Base-by-base conservation (phyloP, 192 early-diverging fungal genomes). In the Backusella tuberculispora region DNA sequence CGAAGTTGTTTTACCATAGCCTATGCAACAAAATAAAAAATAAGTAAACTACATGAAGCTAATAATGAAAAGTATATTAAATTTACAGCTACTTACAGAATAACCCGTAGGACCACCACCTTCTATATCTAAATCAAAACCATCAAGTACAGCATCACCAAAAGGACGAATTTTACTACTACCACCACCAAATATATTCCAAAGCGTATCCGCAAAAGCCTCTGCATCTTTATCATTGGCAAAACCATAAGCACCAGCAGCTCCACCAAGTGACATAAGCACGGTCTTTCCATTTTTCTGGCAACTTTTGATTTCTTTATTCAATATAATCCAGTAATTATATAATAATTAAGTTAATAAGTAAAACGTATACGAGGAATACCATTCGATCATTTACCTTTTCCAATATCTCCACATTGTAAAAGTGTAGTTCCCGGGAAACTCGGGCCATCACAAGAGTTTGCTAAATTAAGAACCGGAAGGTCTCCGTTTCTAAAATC, bases 111-210 rank as follows among this genome's bases (percentile, higher is more conserved):
- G 47, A 4, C 81, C 77, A 0, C 92, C 90, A 47, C 88, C 93
- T 77, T 94, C 93, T 66, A 94, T 91, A 72, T 92, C 91, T 66
- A 87, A 73, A 68, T 79, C 77, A 45, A 84, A 79, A 0, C 83
- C 83, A 44, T 83, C 75, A 0, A 96, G 73, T 6, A 92, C 77
- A 7, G 87, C 88, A 50, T 81, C 80, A 13, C 89, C 92, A 50
- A 96, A 90, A 1, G 95, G 95, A 9, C 93, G 86, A 8, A 74
- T 86, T 2, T 73, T 40, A 8, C 88, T 82, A 21, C 80, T 83
- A 17, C 93, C 92, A 43, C 87, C 90, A 5, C 93, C 77, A 71
- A 94, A 95, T 74, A 91, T 81, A 73, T 95, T 89, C 90, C 90
- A 95, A 43, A 96, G 83, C 65, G 88, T 81, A 43, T 88, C 79